phyloP scores from a whole-genome alignment of 805 yeast genomes.

The Wickerhamiella australiensis region DNA sequence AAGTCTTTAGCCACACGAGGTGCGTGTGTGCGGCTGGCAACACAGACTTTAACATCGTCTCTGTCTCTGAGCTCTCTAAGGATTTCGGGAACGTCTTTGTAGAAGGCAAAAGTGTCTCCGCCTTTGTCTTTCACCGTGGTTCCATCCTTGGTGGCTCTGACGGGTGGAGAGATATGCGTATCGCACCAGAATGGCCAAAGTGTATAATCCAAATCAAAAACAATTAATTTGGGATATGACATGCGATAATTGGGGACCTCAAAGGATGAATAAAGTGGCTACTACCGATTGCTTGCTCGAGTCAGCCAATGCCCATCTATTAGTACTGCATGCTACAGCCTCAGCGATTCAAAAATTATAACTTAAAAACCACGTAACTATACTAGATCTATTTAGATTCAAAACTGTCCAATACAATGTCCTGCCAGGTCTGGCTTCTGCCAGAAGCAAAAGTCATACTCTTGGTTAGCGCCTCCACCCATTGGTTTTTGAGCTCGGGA shows the following conservation, averaged over 20 bases:
- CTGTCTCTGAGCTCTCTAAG: conserved; percentile 40
- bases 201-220: conserved; percentile 66
- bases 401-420: conserved; percentile 19
- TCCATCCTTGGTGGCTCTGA: conserved; percentile 30
- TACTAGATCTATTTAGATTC: background rate
- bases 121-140: conserved; percentile 38
- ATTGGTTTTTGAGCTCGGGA: conserved; percentile 42
- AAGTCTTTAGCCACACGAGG: conserved; percentile 64
- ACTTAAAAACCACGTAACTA: background rate
- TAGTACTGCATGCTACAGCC: too few relatives aligned
- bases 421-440: conserved; percentile 22
- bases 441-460: conserved; percentile 32
- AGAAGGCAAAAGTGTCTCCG: conserved; percentile 48
- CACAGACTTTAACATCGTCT: conserved; percentile 40
- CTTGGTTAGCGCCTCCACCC: conserved; percentile 52
- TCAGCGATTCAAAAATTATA: background rate
- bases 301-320: too few relatives aligned
- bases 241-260: background rate
- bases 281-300: background rate
- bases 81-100: conserved; percentile 56
- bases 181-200: conserved; percentile 79
- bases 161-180: conserved; percentile 51
- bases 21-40: conserved; percentile 70
- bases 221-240: conserved; percentile 41
- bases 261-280: background rate